Conservation (phyloP, 176 grass and related monocot species). For the Oryza longistaminata region DNA sequence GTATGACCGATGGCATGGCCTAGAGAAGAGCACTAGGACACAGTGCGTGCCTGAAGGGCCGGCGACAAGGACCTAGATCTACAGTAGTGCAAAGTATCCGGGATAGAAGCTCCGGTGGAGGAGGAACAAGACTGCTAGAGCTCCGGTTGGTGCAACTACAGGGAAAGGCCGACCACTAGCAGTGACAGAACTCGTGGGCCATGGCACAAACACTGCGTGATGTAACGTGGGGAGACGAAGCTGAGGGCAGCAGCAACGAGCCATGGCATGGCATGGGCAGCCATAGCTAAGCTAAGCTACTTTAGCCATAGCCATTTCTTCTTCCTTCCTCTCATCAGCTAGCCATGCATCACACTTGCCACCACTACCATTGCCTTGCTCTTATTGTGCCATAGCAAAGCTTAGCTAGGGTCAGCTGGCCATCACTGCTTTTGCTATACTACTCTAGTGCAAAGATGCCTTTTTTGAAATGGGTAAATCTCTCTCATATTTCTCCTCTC, state of each 20-base stretch:
- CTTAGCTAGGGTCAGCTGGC: constrained; percentile 32
- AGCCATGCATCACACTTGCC: neutral
- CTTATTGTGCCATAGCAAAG: neutral
- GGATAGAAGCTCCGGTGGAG: fast-evolving
- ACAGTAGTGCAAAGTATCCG: too few relatives aligned
- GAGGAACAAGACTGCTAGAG: too few relatives aligned
- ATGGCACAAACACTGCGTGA: too few relatives aligned
- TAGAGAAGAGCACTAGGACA: too few relatives aligned
- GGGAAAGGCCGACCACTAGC: too few relatives aligned
- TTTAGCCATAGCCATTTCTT: constrained; percentile 5
- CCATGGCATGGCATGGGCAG: constrained; percentile 51
- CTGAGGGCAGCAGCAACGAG: constrained; percentile 27
- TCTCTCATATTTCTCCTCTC: neutral
- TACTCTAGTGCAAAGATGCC: constrained; percentile 5
- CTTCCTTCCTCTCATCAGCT: constrained; percentile 9
- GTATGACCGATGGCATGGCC: too few relatives aligned
- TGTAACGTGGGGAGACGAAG: too few relatives aligned
- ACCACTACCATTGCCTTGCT: neutral
- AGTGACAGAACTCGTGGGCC: too few relatives aligned
- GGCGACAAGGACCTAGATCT: too few relatives aligned
- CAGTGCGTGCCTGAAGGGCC: too few relatives aligned
- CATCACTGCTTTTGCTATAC: constrained; percentile 22
- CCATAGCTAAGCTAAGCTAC: constrained; percentile 30
- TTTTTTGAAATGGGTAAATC: constrained; percentile 39
- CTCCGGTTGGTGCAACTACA: too few relatives aligned